Conservation (phyloP, 1,284 basidiomycete genomes). For the Flammula alnicola region DNA sequence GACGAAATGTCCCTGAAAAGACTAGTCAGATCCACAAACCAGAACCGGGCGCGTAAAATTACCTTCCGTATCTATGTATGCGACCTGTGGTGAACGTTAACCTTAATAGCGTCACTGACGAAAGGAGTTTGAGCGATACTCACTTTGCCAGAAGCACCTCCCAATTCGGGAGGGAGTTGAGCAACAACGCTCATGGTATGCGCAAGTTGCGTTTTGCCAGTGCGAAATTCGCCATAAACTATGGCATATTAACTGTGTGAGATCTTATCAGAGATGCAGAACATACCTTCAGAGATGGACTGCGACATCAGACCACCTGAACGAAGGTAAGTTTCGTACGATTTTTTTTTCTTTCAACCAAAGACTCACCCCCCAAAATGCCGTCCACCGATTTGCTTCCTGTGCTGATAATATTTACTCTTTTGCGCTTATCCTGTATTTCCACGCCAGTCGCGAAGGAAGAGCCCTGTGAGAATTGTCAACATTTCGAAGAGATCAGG, state of each 20-base stretch:
- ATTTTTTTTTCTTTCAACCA: slow-evolving; percentile 39
- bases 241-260: slow-evolving; percentile 52
- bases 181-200: slow-evolving; percentile 91
- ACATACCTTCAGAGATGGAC: slow-evolving; percentile 84
- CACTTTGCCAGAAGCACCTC: slow-evolving; percentile 89
- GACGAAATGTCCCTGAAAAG: slow-evolving; percentile 82
- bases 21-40: not conserved
- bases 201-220: slow-evolving; percentile 90
- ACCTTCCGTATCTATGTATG: slow-evolving; percentile 94
- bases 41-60: not conserved
- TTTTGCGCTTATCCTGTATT: slow-evolving; percentile 82
- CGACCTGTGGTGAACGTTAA: slow-evolving; percentile 56
- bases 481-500: not conserved
- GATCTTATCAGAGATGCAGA: not conserved
- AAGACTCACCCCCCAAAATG: slow-evolving; percentile 76
- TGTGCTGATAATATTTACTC: slow-evolving; percentile 81
- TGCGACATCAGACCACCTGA: slow-evolving; percentile 87
- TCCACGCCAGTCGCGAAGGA: slow-evolving; percentile 91
- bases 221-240: slow-evolving; percentile 84
- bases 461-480: slow-evolving; percentile 61
- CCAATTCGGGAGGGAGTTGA: slow-evolving; percentile 88
- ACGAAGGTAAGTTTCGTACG: slow-evolving; percentile 2
- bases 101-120: slow-evolving; percentile 8
- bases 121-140: slow-evolving; percentile 29
- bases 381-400: slow-evolving; percentile 91